These are phyloP conservation scores for Aspergillus fijiensis DNA, from an alignment of 2,329 filamentous ascomycete genomes.

Conservation along the genomic window DNA sequence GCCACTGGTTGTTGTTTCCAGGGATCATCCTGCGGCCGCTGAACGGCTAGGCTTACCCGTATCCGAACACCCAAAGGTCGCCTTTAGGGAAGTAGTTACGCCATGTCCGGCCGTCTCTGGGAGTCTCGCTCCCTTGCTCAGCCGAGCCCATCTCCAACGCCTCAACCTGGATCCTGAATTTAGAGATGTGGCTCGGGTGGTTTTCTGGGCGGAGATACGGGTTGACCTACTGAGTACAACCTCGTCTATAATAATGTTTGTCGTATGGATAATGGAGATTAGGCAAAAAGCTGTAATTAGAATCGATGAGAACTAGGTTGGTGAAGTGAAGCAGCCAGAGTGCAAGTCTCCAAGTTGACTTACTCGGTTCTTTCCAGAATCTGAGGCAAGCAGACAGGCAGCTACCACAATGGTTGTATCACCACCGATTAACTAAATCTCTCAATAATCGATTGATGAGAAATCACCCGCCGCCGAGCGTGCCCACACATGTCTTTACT, in stretches of 20 bases:
- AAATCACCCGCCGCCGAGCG: neutral
- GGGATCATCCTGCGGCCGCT: neutral
- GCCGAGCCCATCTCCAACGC: conserved; percentile 4
- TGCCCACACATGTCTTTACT: neutral
- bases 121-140: conserved; percentile 22
- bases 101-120: conserved; percentile 42
- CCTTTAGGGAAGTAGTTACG: conserved; percentile 46
- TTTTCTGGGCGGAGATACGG: neutral
- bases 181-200: neutral
- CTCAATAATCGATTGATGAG: neutral
- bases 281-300: neutral
- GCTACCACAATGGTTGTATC: neutral
- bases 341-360: neutral
- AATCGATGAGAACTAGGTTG: too few species aligned
- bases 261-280: neutral
- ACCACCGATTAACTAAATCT: neutral
- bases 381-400: neutral
- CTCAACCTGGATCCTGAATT: neutral
- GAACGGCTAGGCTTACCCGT: conserved; percentile 64
- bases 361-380: neutral
- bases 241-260: neutral
- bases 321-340: too few species aligned
- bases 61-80: conserved; percentile 96
- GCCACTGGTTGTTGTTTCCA: neutral
- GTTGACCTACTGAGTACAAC: neutral